These are phyloP conservation scores for Talaromyces liani DNA, from an alignment of 495 filamentous ascomycete species.

Conservation along the genomic window DNA sequence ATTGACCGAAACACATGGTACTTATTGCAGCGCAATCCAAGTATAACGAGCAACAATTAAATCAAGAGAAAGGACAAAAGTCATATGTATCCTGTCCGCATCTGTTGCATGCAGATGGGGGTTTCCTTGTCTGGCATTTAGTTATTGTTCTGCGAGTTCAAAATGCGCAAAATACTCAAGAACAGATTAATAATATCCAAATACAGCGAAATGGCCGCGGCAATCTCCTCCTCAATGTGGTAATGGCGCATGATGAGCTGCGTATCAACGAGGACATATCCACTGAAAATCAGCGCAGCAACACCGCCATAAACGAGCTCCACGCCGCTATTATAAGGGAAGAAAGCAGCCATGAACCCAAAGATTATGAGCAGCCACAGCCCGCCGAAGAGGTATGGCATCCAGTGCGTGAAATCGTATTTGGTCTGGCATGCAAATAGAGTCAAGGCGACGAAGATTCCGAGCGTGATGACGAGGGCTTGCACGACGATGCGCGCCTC, in stretches of 20 bases:
- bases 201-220: constrained; percentile 90
- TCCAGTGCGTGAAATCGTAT: constrained; percentile 96
- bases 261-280: constrained; percentile 92
- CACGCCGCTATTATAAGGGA: constrained; percentile 66
- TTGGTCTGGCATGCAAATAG: constrained; percentile 95
- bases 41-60: background rate
- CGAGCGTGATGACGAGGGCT: constrained; percentile 82
- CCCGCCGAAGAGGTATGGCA: constrained; percentile 86
- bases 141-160: constrained; percentile 61
- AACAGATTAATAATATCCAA: constrained; percentile 96
- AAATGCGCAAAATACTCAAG: constrained; percentile 81
- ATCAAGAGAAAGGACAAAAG: background rate
- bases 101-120: background rate
- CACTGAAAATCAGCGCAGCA: constrained; percentile 81
- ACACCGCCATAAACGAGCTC: constrained; percentile 81
- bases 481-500: constrained; percentile 73
- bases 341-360: constrained; percentile 80
- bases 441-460: constrained; percentile 88
- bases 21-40: background rate
- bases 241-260: constrained; percentile 92
- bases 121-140: background rate
- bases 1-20: background rate
- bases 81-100: background rate
- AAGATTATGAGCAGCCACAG: constrained; percentile 89
- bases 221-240: constrained; percentile 98